These are phyloP conservation scores for Aspergillus udagawae DNA, from an alignment of 2,329 filamentous ascomycete species.

Conservation along the genomic window DNA sequence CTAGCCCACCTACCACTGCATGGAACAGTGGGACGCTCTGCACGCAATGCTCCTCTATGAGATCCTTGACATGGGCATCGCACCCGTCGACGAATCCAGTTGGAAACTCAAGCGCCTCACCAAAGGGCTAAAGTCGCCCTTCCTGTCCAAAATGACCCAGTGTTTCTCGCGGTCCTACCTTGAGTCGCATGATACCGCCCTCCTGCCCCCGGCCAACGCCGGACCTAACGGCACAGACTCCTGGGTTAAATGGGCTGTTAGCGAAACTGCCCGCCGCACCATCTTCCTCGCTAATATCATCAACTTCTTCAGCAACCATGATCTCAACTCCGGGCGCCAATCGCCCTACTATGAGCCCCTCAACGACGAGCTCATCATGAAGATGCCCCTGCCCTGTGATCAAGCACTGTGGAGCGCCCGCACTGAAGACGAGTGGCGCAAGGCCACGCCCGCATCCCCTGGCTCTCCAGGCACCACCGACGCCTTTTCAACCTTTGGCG, in stretches of 20 bases:
- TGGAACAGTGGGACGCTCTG: constrained; percentile 16
- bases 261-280: constrained; percentile 18
- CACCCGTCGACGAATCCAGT: neutral
- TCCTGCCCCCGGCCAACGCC: constrained; percentile 1
- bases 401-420: constrained; percentile 13
- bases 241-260: constrained; percentile 9
- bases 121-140: constrained; percentile 14
- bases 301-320: constrained; percentile 15
- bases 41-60: constrained; percentile 24
- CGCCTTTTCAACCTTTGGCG: neutral
- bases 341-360: constrained; percentile 21
- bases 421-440: constrained; percentile 14
- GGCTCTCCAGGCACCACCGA: neutral
- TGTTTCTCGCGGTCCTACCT: constrained; percentile 11
- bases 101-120: constrained; percentile 15
- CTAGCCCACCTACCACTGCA: constrained; percentile 3
- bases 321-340: constrained; percentile 7
- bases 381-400: constrained; percentile 18
- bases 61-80: constrained; percentile 13
- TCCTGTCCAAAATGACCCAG: constrained; percentile 17
- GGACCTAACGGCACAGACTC: neutral
- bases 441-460: neutral
- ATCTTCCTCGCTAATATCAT: constrained; percentile 21
- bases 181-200: constrained; percentile 2
- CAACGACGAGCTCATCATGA: constrained; percentile 17